Evolutionary conservation across 2,329 filamentous ascomycete genomes (phyloP).

Genomic region (Nemania diffusa): DNA sequence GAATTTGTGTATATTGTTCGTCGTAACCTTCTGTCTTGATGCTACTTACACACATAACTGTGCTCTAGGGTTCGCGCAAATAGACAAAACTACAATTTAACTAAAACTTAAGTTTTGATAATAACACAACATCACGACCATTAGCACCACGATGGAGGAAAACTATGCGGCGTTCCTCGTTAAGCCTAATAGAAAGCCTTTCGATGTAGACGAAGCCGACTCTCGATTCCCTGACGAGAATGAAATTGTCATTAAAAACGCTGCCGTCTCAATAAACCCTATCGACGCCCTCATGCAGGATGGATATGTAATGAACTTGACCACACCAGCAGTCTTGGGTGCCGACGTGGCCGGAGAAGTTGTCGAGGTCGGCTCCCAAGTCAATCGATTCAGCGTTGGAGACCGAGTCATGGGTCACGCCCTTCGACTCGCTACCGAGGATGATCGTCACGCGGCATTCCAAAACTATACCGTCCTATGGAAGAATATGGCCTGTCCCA

Average conservation of each 20-base stretch:
- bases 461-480: constrained; percentile 43
- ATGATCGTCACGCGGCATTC: constrained; percentile 40
- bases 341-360: constrained; percentile 51
- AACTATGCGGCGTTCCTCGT: constrained; percentile 30
- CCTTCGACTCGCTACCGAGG: constrained; percentile 39
- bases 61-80: not conserved
- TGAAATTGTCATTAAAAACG: constrained; percentile 47
- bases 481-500: constrained; percentile 35
- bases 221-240: constrained; percentile 33
- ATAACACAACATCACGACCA: not conserved
- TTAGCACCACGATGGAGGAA: constrained; percentile 19
- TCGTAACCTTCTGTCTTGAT: not conserved
- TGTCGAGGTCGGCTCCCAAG: constrained; percentile 45
- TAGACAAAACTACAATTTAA: not conserved
- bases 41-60: not conserved
- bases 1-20: not conserved
- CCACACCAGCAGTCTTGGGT: constrained; percentile 51
- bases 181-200: constrained; percentile 22
- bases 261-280: constrained; percentile 50
- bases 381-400: constrained; percentile 46
- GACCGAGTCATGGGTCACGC: constrained; percentile 49
- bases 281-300: constrained; percentile 48
- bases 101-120: not conserved
- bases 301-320: constrained; percentile 46
- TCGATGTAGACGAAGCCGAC: constrained; percentile 28